Evolutionary conservation across 148 eudicot genomes (phyloP).

Genomic region (Tetragonia tetragonoides): DNA sequence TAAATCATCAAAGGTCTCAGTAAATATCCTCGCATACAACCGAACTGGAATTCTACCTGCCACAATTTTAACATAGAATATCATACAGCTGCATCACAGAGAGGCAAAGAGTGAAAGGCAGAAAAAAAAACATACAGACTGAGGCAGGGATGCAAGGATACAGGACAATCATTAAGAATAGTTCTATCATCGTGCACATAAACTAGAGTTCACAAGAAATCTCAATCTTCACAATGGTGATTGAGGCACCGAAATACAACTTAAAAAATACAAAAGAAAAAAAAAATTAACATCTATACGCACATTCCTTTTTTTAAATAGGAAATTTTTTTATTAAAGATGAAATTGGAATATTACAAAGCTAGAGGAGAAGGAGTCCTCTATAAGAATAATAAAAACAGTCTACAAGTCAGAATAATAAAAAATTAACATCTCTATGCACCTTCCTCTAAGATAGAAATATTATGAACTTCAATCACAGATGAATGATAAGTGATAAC

Average conservation of each 20-base stretch:
- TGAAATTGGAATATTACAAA: too few species aligned
- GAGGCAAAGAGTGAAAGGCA: not conserved
- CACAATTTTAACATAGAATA: slow-evolving; percentile 11
- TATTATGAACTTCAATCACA: not conserved
- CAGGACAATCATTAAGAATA: not conserved
- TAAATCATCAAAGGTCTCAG: slow-evolving; percentile 59
- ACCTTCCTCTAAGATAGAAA: not conserved
- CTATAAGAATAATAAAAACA: too few species aligned
- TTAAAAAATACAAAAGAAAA: not conserved
- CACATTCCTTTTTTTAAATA: too few species aligned
- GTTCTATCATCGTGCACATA: not conserved
- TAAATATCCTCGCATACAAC: slow-evolving; percentile 55
- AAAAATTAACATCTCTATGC: not conserved
- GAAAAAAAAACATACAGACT: not conserved
- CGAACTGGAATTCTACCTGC: slow-evolving; percentile 93
- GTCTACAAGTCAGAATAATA: too few species aligned
- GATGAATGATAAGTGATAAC: too few species aligned
- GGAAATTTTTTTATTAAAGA: too few species aligned
- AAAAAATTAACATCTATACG: too few species aligned
- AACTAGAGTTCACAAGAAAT: not conserved
- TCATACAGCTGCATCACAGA: not conserved
- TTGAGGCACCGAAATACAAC: not conserved
- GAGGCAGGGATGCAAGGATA: not conserved
- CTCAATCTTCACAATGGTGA: not conserved
- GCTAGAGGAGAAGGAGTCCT: too few species aligned